Evolutionary conservation across 129 eudicot genomes (phyloP), one percentile per base, ranked within the genome.

Genomic region (Helichrysum umbraculigerum): DNA sequence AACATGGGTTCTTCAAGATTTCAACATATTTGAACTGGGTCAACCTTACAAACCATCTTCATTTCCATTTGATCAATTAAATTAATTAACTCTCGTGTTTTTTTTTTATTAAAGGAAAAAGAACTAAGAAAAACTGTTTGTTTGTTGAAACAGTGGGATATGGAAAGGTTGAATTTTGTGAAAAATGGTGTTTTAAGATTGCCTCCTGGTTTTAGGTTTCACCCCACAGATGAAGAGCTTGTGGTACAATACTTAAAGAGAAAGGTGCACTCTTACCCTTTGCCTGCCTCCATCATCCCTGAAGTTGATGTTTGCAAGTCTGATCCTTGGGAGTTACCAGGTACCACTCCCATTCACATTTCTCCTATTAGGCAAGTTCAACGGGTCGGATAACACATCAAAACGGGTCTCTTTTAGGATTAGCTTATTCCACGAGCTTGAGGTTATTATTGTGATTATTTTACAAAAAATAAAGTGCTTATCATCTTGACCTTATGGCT

Each of bases 181-280:
- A 76, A 76, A 54, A 35, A 76, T 76, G 80, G 80, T 66, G 80
- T 76, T 22, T 52, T 88, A 2, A 88, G 96, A 76, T 82, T 93
- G 79, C 96, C 96, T 6, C 98, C 98, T 6, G 89, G 89, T 21
- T 85, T 75, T 51, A 56, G 89, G 54, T 85, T 85, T 56, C 80
- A 79, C 14, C 89, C 89, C 4, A 85, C 89, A 0, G 89, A 85
- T 54, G 81, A 83, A 69, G 89, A 86, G 62, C 81, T 86, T 12
- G 67, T 86, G 5, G 74, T 79, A 73, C 82, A 78, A 71, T 86
- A 86, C 76, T 67, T 86, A 22, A 76, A 62, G 50, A 81, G 85
- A 50, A 86, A 83, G 71, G 85, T 77, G 22, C 76, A 37, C 5
- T 77, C 85, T 37, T 66, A 76, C 10, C 87, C 89, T 25, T 66